Percentiles rank a stretch among this genome's conserved stretches.
phyloP scores from a whole-genome alignment of 2,329 filamentous ascomycete species.

The Aspergillus quadrilineatus region DNA sequence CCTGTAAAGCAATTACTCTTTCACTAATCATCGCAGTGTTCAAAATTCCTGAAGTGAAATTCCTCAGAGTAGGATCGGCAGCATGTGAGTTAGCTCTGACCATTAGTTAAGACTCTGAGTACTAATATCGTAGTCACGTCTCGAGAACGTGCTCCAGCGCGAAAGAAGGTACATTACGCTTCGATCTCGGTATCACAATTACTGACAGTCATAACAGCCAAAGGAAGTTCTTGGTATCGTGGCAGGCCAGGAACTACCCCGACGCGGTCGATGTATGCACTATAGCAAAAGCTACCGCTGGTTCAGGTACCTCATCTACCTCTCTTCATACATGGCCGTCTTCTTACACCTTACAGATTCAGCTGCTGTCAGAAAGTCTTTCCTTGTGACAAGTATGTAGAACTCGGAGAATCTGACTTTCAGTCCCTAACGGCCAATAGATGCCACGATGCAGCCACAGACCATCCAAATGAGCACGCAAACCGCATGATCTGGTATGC shows the following conservation, averaged over 20 bases:
- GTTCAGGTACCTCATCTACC: constrained; percentile 47
- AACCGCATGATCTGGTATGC: constrained; percentile 74
- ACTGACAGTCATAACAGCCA: constrained; percentile 26
- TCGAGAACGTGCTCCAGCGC: constrained; percentile 32
- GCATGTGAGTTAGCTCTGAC: constrained; percentile 37
- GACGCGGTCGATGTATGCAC: constrained; percentile 54
- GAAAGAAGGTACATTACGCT: constrained; percentile 36
- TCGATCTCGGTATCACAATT: not conserved
- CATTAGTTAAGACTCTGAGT: not conserved
- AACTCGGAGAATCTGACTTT: not conserved
- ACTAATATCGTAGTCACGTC: constrained; percentile 24
- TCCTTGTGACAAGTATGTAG: constrained; percentile 54
- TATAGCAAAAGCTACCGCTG: constrained; percentile 57
- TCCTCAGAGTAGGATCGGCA: constrained; percentile 66
- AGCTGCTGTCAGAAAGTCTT: constrained; percentile 59
- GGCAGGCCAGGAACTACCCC: constrained; percentile 54
- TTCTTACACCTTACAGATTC: constrained; percentile 43
- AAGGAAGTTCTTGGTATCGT: constrained; percentile 56
- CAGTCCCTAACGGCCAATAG: constrained; percentile 31
- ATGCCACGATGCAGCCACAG: constrained; percentile 71
- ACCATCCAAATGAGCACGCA: constrained; percentile 77
- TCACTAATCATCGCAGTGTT: constrained; percentile 51
- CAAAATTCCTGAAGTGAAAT: constrained; percentile 74
- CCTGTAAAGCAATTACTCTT: not conserved
- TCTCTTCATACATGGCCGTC: not conserved